Percentiles rank a stretch among this genome's conserved stretches.
Conservation (phyloP, 2,329 filamentous ascomycete genomes). For the Fusarium longipes region DNA sequence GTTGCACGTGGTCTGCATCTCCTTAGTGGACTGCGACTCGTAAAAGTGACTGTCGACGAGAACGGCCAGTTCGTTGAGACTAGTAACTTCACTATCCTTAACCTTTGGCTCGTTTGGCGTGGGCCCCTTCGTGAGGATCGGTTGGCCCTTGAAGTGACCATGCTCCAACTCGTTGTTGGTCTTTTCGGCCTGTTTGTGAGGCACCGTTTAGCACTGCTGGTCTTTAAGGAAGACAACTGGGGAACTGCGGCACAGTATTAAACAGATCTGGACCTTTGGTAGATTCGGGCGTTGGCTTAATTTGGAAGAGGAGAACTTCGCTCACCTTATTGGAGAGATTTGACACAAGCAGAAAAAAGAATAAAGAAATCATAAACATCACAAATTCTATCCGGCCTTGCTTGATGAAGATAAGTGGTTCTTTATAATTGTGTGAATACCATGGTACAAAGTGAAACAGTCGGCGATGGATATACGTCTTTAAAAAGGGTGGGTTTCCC, state of each 20-base stretch:
- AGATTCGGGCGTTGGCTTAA: neutral
- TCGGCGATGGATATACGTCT: neutral
- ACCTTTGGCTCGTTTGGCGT: conserved; percentile 96
- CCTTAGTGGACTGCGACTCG: conserved; percentile 73
- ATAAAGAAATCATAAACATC: neutral
- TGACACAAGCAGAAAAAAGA: neutral
- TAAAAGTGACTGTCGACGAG: conserved; percentile 75
- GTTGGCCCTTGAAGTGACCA: conserved; percentile 81
- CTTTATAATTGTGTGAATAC: neutral
- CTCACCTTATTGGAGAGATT: neutral
- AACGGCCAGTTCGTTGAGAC: conserved; percentile 80
- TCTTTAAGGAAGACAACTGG: conserved; percentile 92
- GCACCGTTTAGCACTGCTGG: conserved; percentile 84
- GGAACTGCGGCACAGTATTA: conserved; percentile 52
- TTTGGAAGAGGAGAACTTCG: neutral
- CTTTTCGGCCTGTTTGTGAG: conserved; percentile 86
- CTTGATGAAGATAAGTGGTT: neutral
- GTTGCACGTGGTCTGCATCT: conserved; percentile 74
- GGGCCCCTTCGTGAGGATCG: conserved; percentile 90
- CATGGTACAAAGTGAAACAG: neutral
- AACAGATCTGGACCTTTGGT: neutral
- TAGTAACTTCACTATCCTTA: conserved; percentile 92
- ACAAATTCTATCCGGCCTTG: neutral
- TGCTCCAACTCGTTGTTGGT: conserved; percentile 81
- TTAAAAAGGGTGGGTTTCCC: conserved; percentile 28